A percentile compares a stretch with the other conserved stretches of the same genome.
These are phyloP conservation scores for Thelonectria blattea DNA, from an alignment of 2,329 filamentous ascomycete genomes.

Conservation along the genomic window DNA sequence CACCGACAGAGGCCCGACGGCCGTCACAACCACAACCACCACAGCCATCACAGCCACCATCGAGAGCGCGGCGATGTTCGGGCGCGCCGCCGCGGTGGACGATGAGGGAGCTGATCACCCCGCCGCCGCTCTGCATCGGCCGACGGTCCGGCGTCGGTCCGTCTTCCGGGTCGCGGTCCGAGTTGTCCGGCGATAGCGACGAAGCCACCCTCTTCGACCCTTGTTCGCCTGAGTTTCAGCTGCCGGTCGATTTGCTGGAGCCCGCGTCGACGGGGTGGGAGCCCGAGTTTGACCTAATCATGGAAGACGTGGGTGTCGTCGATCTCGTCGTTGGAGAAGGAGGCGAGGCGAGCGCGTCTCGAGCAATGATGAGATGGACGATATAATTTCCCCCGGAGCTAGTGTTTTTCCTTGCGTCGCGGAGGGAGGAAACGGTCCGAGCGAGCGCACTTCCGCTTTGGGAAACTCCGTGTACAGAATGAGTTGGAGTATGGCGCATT, in stretches of 20 bases:
- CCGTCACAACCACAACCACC: not conserved
- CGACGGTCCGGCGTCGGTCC: not conserved
- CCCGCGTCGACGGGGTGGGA: slow-evolving; percentile 23
- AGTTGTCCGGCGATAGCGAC: slow-evolving; percentile 17
- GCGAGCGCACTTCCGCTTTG: not conserved
- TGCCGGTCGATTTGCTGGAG: slow-evolving; percentile 23
- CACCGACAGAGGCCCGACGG: slow-evolving; percentile 1
- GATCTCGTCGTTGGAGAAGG: not conserved
- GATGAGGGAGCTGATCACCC: slow-evolving; percentile 15
- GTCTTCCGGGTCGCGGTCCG: not conserved
- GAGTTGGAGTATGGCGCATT: slow-evolving; percentile 10
- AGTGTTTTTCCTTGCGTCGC: not conserved
- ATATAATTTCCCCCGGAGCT: not conserved
- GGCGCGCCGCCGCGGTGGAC: slow-evolving; percentile 27
- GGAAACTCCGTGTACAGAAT: slow-evolving; percentile 3
- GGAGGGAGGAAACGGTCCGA: not conserved
- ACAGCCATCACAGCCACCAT: not conserved
- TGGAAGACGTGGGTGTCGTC: too few relatives aligned
- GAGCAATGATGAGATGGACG: not conserved
- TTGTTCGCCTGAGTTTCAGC: slow-evolving; percentile 25
- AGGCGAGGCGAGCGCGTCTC: not conserved
- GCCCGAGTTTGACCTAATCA: slow-evolving; percentile 16
- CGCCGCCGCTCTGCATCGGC: slow-evolving; percentile 4
- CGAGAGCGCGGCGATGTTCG: slow-evolving; percentile 13
- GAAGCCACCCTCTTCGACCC: slow-evolving; percentile 12